Evolutionary conservation across 306 rosid genomes (phyloP), one percentile per base, ranked within the genome.

Genomic region (Ormosia emarginata): DNA sequence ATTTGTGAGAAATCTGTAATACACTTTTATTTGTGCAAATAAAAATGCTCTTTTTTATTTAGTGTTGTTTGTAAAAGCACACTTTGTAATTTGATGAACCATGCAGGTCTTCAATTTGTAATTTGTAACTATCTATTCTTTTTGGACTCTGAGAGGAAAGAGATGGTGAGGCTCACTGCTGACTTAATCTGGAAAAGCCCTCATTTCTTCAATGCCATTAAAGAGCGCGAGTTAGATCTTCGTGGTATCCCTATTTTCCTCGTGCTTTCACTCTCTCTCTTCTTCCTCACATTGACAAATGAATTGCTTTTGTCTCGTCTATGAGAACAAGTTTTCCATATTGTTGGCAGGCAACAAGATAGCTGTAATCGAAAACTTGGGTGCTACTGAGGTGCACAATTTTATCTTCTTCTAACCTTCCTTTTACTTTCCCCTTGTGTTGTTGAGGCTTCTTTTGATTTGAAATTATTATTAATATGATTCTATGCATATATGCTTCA

Each of bases 161-260:
- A 68, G 65, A 94, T 95, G 99, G 99, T 91, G 83, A 92, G 98
- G 52, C 94, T 93, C 75, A 90, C 91, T 4, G 99, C 97, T 46
- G 98, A 95, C 76, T 86, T 95, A 79, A 79, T 95, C 34, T 95
- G 99, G 99, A 95, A 95, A 83, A 93, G 99, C 86, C 98, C 99
- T 71, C 99, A 95, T 82, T 93, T 95, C 77, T 91, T 95, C 90
- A 95, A 95, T 77, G 91, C 99, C 33, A 61, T 95, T 3, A 93
- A 90, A 81, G 99, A 93, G 67, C 90, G 98, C 15, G 99, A 95
- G 88, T 86, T 95, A 69, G 99, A 95, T 81, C 95, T 95, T 64
- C 90, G 98, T 84, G 98, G 97, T 94, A 76, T 34, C 9, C 34
- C 32, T 15, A 33, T 64, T 44, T 52, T 0, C 66, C 33, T 8